These are phyloP conservation scores for Rhazya stricta DNA, from an alignment of 257 asterid species.

Conservation along the genomic window DNA sequence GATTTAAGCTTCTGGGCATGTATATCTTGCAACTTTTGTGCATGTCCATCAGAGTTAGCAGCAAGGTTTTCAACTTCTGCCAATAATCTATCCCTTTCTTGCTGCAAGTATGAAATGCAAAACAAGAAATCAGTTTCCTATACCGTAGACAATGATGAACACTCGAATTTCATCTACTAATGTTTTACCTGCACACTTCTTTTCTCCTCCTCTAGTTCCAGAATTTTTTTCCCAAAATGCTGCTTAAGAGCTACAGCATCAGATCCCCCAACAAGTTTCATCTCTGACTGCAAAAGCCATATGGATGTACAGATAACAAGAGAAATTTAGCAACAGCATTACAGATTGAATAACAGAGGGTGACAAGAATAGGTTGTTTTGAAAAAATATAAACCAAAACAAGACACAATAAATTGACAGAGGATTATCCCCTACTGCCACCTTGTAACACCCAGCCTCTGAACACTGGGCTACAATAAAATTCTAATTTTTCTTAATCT, in stretches of 20 bases:
- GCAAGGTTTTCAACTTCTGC: conserved; percentile 93
- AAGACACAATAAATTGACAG: neutral
- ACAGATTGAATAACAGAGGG: neutral
- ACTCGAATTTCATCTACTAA: conserved; percentile 4
- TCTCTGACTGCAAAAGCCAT: conserved; percentile 69
- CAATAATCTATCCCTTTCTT: conserved; percentile 72
- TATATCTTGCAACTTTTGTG: conserved; percentile 77
- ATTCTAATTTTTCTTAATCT: neutral
- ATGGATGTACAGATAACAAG: neutral
- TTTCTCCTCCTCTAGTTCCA: conserved; percentile 98
- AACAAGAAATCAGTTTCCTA: conserved; percentile 17
- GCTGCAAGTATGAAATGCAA: conserved; percentile 37
- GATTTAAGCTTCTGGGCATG: conserved; percentile 79
- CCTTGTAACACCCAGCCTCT: neutral
- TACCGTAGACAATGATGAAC: neutral
- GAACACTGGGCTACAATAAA: neutral
- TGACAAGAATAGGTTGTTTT: neutral
- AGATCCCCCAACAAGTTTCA: conserved; percentile 77
- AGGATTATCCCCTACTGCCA: neutral
- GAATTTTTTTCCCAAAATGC: conserved; percentile 84
- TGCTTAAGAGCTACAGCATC: conserved; percentile 92
- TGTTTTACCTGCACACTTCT: conserved; percentile 70
- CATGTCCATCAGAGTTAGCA: conserved; percentile 84
- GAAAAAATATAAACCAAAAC: neutral
- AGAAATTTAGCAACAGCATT: neutral